Base-by-base conservation (phyloP, 768 basidiomycete genomes). In the Galerina marginata region DNA sequence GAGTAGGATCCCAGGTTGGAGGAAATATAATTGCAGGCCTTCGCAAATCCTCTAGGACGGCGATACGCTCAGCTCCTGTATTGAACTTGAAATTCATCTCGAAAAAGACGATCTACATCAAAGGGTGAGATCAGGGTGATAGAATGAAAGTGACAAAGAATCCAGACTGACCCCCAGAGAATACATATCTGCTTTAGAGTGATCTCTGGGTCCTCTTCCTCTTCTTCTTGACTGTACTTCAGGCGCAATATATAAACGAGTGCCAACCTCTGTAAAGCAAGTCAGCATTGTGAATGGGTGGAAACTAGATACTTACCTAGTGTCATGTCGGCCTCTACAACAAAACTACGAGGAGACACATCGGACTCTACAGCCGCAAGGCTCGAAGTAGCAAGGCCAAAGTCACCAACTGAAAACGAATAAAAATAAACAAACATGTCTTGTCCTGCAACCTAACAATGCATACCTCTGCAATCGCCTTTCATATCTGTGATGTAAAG, bases 151-250 rank as follows among this genome's bases (percentile, higher is more conserved):
- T 7, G 16, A 15, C 9, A 38, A 44, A 20, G 12, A 56, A 15
- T 11, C 14, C 20, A 10, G 9, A 79, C 88, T 53, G 70, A 94
- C 93, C 23, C 95, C 96, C 9, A 96, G 83, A 72, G 93, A 95
- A 71, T 96, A 98, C 84, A 98, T 89, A 67, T 98, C 96, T 0
- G 94, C 95, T 68, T 96, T 96, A 38, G 80, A 86, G 64, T 93
- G 92, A 68, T 93, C 90, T 51, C 87, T 81, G n/a, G 87, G 87
- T 0, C 86, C 83, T 47, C 79, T 82, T 65, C 77, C 84, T 49
- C 61, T 59, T 15, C 63, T 52, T 43, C 83, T 75, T 1, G 85
- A 87, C 58, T 87, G 85, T 9, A 96, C 91, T 71, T 97, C 95
- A 0, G 96, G 96, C 0, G 96, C 96, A 52, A 96, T 95, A 71